Conservation (phyloP, 805 yeast genomes). For the Scheffersomyces amazonensis region DNA sequence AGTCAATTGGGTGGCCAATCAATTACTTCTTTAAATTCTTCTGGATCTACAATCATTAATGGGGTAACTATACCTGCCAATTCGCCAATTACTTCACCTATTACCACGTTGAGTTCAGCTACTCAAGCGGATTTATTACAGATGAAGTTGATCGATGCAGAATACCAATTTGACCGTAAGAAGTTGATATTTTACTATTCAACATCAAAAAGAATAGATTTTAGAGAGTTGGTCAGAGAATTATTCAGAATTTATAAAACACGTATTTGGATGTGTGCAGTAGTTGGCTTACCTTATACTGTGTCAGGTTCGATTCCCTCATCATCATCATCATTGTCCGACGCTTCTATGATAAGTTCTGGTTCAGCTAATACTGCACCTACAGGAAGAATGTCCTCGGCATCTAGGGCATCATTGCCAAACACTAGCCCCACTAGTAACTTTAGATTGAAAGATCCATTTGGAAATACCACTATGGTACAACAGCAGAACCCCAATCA, state of each 20-base stretch:
- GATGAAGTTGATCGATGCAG: slow-evolving; percentile 68
- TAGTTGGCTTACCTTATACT: slow-evolving; percentile 38
- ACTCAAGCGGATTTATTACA: slow-evolving; percentile 24
- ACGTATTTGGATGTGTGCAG: slow-evolving; percentile 82
- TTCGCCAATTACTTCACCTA: slow-evolving; percentile 5
- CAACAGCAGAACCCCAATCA: not conserved
- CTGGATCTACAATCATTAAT: not conserved
- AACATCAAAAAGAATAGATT: slow-evolving; percentile 62
- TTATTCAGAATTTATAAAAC: slow-evolving; percentile 74
- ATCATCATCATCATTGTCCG: slow-evolving; percentile 1
- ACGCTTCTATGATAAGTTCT: slow-evolving; percentile 1
- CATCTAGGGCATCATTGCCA: not conserved
- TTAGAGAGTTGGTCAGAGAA: slow-evolving; percentile 69
- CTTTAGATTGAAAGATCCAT: slow-evolving; percentile 2
- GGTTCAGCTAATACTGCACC: slow-evolving; percentile 1
- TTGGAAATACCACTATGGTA: not conserved
- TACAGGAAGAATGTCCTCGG: not conserved
- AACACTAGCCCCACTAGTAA: slow-evolving; percentile 2
- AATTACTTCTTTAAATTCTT: not conserved
- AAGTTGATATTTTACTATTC: slow-evolving; percentile 71
- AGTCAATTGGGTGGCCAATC: slow-evolving; percentile 2
- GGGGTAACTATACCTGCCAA: not conserved
- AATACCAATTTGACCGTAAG: slow-evolving; percentile 78
- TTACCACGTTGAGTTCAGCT: slow-evolving; percentile 4
- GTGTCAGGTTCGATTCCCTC: slow-evolving; percentile 4